Conservation (phyloP, 2,329 filamentous ascomycete species). For the Beauveria asiatica region DNA sequence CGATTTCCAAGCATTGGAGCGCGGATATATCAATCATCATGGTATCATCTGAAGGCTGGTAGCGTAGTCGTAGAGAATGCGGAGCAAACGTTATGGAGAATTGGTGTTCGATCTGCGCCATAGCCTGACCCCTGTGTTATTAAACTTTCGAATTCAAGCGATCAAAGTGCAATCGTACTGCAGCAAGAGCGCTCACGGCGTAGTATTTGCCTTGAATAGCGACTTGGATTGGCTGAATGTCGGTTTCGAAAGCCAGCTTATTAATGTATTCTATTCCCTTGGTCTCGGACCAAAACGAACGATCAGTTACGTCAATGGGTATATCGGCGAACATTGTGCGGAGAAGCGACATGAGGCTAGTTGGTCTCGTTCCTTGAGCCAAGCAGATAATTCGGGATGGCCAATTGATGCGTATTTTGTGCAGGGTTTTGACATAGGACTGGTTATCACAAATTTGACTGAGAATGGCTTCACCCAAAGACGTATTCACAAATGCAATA, state of each 20-base stretch:
- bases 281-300: slow-evolving; percentile 76
- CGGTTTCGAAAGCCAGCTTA: slow-evolving; percentile 68
- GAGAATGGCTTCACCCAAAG: slow-evolving; percentile 73
- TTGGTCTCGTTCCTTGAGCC: slow-evolving; percentile 57
- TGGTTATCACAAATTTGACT: slow-evolving; percentile 92
- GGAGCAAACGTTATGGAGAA: slow-evolving; percentile 59
- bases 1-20: slow-evolving; percentile 77
- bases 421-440: slow-evolving; percentile 79
- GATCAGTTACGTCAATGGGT: slow-evolving; percentile 48
- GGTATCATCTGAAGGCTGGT: slow-evolving; percentile 79
- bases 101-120: slow-evolving; percentile 72
- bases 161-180: slow-evolving; percentile 44
- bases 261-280: slow-evolving; percentile 70
- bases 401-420: slow-evolving; percentile 74
- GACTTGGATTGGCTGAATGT: slow-evolving; percentile 73
- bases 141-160: background rate
- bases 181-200: slow-evolving; percentile 75
- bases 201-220: slow-evolving; percentile 78
- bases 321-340: slow-evolving; percentile 15
- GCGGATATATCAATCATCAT: slow-evolving; percentile 95
- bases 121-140: slow-evolving; percentile 41
- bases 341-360: slow-evolving; percentile 38
- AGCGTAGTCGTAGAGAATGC: slow-evolving; percentile 79
- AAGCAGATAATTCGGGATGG: slow-evolving; percentile 76
- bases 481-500: slow-evolving; percentile 77